Conservation (phyloP, 2,329 filamentous ascomycete species). For the Pyricularia grisea region DNA sequence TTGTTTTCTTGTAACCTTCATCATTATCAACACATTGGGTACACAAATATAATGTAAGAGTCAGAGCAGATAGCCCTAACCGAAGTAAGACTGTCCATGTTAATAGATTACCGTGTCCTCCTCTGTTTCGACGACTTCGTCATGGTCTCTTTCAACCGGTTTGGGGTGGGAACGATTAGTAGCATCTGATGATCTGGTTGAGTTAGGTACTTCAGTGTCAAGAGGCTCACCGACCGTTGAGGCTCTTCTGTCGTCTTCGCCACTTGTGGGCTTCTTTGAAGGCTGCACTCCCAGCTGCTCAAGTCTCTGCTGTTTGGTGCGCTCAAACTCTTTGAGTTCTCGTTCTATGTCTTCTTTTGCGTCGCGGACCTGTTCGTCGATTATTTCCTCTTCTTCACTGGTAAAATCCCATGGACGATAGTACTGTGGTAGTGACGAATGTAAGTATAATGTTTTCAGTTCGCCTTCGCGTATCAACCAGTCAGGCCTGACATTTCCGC, state of each 20-base stretch:
- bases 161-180: conserved; percentile 15
- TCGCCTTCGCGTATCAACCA: background rate
- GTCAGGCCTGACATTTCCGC: background rate
- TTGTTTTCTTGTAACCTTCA: background rate
- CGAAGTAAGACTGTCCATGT: conserved; percentile 12
- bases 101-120: conserved; percentile 91
- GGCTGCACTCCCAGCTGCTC: conserved; percentile 22
- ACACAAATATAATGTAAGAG: background rate
- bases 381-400: conserved; percentile 56
- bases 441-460: background rate
- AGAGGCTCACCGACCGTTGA: conserved; percentile 33
- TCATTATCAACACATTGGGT: background rate
- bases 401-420: conserved; percentile 78
- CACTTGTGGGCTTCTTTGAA: conserved; percentile 2
- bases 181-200: conserved; percentile 22
- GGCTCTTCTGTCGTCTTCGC: conserved; percentile 11
- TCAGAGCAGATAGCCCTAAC: background rate
- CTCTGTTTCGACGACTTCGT: conserved; percentile 72
- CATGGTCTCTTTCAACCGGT: conserved; percentile 34
- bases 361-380: conserved; percentile 61
- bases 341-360: conserved; percentile 52
- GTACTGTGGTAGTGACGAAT: conserved; percentile 42
- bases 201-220: conserved; percentile 27
- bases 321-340: conserved; percentile 56
- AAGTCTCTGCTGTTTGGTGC: conserved; percentile 31